Percentiles rank a stretch among this genome's conserved stretches.
Evolutionary conservation across 805 yeast genomes (phyloP).

Genomic region (Wickerhamiella musiphila): DNA sequence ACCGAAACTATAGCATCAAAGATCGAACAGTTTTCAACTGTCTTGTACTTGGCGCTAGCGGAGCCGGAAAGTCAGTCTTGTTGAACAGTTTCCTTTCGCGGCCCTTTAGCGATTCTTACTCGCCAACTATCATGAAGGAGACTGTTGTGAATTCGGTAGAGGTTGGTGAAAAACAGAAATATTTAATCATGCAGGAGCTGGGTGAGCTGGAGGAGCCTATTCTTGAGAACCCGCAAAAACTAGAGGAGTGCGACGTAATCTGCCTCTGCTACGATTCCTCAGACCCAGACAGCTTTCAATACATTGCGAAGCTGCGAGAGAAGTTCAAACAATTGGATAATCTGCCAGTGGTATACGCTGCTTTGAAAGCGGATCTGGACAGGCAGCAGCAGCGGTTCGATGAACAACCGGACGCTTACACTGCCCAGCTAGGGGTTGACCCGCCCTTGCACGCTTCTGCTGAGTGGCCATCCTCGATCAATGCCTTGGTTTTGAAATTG

Average conservation of each 20-base stretch:
- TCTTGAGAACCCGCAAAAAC: conserved; percentile 45
- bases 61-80: conserved; percentile 75
- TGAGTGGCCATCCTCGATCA: conserved; percentile 71
- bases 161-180: conserved; percentile 90
- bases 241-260: conserved; percentile 78
- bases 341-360: conserved; percentile 76
- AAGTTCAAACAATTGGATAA: conserved; percentile 40
- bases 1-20: conserved; percentile 41
- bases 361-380: conserved; percentile 87
- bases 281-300: conserved; percentile 86
- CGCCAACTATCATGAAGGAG: conserved; percentile 68
- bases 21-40: conserved; percentile 91
- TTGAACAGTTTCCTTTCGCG: conserved; percentile 69
- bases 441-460: conserved; percentile 87
- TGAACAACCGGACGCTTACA: conserved; percentile 73
- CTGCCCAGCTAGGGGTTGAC: conserved; percentile 43
- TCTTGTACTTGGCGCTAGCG: conserved; percentile 67
- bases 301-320: conserved; percentile 51
- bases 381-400: conserved; percentile 84
- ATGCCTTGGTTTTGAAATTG: conserved; percentile 69
- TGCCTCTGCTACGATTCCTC: conserved; percentile 87
- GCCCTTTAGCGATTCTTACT: conserved; percentile 47
- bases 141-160: conserved; percentile 87
- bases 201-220: conserved; percentile 78
- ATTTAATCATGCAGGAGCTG: conserved; percentile 73